Conservation (phyloP, 1,284 basidiomycete genomes). For the Megacollybia platyphylla region DNA sequence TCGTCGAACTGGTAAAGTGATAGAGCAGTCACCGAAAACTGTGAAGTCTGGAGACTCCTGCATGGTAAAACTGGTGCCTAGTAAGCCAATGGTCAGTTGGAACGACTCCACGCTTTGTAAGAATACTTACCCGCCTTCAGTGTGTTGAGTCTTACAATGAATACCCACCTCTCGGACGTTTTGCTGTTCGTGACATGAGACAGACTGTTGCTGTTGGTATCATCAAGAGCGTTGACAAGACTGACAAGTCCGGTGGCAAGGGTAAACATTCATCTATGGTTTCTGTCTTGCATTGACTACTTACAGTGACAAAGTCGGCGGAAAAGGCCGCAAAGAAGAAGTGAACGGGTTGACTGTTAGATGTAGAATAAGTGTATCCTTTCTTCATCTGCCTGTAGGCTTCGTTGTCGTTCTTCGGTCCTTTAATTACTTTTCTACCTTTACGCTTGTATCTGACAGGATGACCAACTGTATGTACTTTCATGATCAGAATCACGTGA, state of each 20-base stretch:
- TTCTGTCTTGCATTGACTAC: conserved; percentile 7
- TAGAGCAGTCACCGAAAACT: conserved; percentile 88
- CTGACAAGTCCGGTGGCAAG: conserved; percentile 78
- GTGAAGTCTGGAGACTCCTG: conserved; percentile 94
- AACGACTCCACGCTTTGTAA: neutral
- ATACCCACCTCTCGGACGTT: conserved; percentile 99
- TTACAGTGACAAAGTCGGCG: conserved; percentile 82
- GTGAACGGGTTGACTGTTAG: conserved; percentile 36
- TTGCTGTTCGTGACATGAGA: conserved; percentile 97
- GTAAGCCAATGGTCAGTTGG: conserved; percentile 78
- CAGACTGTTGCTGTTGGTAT: conserved; percentile 96
- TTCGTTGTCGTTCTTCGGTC: conserved; percentile 31
- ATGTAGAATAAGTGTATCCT: conserved; percentile 52
- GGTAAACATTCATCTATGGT: conserved; percentile 27
- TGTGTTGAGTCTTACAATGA: conserved; percentile 96
- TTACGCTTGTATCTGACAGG: conserved; percentile 40
- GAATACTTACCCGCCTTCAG: conserved; percentile 7
- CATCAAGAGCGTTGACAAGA: conserved; percentile 93
- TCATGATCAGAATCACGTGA: conserved; percentile 1
- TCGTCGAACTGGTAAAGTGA: conserved; percentile 90
- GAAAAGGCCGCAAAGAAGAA: conserved; percentile 96
- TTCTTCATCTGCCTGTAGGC: conserved; percentile 33
- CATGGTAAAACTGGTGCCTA: conserved; percentile 95
- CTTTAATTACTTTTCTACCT: conserved; percentile 29
- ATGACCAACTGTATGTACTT: conserved; percentile 1